Percentiles rank a stretch among this genome's conserved stretches.
Conservation (phyloP, 2,329 filamentous ascomycete genomes). For the Seiridium cupressi region DNA sequence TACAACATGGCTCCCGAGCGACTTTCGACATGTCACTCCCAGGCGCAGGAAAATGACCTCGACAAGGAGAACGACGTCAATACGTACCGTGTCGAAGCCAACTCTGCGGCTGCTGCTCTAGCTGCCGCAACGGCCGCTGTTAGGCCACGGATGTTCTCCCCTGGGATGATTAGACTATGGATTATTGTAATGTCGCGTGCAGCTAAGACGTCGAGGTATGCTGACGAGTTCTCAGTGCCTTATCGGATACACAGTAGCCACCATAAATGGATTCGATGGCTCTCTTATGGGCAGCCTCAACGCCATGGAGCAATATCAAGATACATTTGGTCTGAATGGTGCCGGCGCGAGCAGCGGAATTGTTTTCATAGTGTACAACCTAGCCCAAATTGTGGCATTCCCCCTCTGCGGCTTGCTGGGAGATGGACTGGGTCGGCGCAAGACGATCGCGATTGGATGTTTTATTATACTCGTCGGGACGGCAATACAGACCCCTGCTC, state of each 20-base stretch:
- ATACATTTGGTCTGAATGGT: conserved; percentile 40
- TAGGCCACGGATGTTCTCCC: conserved; percentile 22
- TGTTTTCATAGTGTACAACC: conserved; percentile 42
- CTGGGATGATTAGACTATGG: conserved; percentile 28
- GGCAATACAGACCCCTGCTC: conserved; percentile 42
- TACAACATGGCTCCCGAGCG: too few relatives aligned
- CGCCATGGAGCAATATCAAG: conserved; percentile 45
- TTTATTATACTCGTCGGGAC: conserved; percentile 47
- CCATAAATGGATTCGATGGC: conserved; percentile 53
- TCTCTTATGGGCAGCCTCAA: conserved; percentile 33
- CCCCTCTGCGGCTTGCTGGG: conserved; percentile 46
- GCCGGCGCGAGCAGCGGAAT: conserved; percentile 41
- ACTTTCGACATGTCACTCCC: too few relatives aligned
- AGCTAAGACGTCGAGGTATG: too few relatives aligned
- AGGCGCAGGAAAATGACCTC: too few relatives aligned
- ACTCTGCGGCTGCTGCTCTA: conserved; percentile 27
- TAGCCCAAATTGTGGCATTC: conserved; percentile 45
- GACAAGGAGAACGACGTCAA: too few relatives aligned
- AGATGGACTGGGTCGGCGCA: conserved; percentile 48
- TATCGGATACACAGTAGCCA: conserved; percentile 36
- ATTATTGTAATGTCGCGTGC: not conserved
- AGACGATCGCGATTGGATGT: conserved; percentile 52
- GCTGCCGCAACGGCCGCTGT: conserved; percentile 23
- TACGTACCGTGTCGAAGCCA: conserved; percentile 15
- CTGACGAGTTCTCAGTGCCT: conserved; percentile 2